A percentile compares a stretch with the other conserved stretches of the same genome.
Evolutionary conservation across 2,329 filamentous ascomycete species (phyloP).

Genomic region (Exophiala viscosa): DNA sequence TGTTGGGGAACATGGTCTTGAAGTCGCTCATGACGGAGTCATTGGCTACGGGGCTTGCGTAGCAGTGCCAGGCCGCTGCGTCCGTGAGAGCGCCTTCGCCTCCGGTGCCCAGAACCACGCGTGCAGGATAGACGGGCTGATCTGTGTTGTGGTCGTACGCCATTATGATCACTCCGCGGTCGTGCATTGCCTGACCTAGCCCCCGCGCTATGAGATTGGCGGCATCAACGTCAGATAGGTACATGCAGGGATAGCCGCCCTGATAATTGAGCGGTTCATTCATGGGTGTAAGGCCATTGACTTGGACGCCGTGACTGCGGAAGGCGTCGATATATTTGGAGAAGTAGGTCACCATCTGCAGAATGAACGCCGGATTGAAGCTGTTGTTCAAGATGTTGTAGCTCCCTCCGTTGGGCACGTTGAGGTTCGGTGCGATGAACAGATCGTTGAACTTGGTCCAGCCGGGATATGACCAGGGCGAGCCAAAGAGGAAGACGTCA

Average conservation of each 20-base stretch:
- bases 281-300: constrained; percentile 39
- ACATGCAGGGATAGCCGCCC: constrained; percentile 38
- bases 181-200: constrained; percentile 31
- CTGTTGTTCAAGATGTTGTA: constrained; percentile 12
- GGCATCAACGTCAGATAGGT: constrained; percentile 36
- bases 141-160: constrained; percentile 42
- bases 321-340: constrained; percentile 39
- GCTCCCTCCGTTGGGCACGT: constrained; percentile 29
- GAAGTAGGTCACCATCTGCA: constrained; percentile 36
- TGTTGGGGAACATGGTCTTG: constrained; percentile 32
- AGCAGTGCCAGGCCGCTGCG: constrained; percentile 41
- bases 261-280: constrained; percentile 41
- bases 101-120: constrained; percentile 29
- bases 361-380: constrained; percentile 31
- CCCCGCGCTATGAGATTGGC: constrained; percentile 33
- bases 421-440: constrained; percentile 18
- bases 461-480: constrained; percentile 38
- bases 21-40: constrained; percentile 37
- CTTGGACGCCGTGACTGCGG: constrained; percentile 30
- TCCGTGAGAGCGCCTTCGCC: constrained; percentile 31
- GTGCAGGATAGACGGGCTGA: constrained; percentile 34
- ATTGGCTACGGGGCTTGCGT: constrained; percentile 33
- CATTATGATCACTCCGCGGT: constrained; percentile 31
- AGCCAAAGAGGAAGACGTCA: constrained; percentile 35
- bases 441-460: constrained; percentile 44